These are phyloP conservation scores for Xylariales sp. DNA, from an alignment of 2,329 filamentous ascomycete genomes.

Conservation along the genomic window DNA sequence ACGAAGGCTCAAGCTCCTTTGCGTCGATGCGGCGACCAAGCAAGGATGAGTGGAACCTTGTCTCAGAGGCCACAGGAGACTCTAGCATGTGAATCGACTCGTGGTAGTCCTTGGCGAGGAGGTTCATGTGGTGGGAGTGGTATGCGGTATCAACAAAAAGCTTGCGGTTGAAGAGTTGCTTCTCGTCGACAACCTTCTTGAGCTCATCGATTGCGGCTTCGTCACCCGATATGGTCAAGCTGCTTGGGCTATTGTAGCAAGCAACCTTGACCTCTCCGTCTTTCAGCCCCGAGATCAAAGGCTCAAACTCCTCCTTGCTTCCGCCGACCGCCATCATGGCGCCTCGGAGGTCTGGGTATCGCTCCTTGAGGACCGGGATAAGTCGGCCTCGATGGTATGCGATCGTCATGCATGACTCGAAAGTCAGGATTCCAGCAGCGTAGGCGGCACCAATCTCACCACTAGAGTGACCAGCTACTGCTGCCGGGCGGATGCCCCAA, in stretches of 20 bases:
- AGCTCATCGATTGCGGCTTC: conserved; percentile 38
- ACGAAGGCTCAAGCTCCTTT: conserved; percentile 31
- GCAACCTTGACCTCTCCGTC: conserved; percentile 32
- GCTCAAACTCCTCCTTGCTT: conserved; percentile 36
- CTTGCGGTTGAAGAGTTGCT: conserved; percentile 41
- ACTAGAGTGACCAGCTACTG: conserved; percentile 35
- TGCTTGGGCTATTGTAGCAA: conserved; percentile 49
- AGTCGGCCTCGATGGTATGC: conserved; percentile 46
- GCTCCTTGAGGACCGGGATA: conserved; percentile 36
- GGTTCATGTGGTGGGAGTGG: conserved; percentile 50
- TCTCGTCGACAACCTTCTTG: conserved; percentile 33
- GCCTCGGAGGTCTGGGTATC: conserved; percentile 37
- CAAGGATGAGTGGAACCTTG: conserved; percentile 43
- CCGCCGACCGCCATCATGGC: conserved; percentile 53
- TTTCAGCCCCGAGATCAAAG: conserved; percentile 29
- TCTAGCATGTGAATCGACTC: conserved; percentile 28
- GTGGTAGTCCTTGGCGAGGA: conserved; percentile 43
- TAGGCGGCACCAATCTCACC: conserved; percentile 44
- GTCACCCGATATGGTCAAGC: conserved; percentile 47
- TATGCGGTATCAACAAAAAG: conserved; percentile 48
- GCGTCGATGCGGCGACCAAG: conserved; percentile 35
- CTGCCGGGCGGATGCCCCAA: conserved; percentile 31
- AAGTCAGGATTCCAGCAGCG: conserved; percentile 38
- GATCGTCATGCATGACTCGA: conserved; percentile 40
- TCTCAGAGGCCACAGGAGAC: conserved; percentile 27